phyloP scores from a whole-genome alignment of 805 yeast species.

The Metschnikowia matae region DNA sequence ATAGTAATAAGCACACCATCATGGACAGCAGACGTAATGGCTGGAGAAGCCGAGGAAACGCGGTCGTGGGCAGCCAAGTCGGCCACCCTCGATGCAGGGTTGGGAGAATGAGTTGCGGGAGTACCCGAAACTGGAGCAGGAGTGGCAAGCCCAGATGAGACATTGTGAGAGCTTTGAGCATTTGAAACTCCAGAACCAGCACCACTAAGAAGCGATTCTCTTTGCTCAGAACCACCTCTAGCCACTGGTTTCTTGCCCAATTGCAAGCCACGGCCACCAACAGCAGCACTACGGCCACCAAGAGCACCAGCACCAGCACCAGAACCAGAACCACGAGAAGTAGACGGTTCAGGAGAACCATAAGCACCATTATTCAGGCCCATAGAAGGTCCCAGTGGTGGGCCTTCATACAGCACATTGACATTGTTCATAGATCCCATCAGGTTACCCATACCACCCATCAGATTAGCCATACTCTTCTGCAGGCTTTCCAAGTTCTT shows the following conservation, averaged over 20 bases:
- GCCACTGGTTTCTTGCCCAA: constrained; percentile 55
- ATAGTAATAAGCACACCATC: constrained; percentile 77
- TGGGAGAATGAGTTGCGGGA: background rate
- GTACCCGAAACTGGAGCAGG: background rate
- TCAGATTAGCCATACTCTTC: constrained; percentile 13
- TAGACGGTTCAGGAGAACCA: constrained; percentile 27
- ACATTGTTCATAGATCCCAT: background rate
- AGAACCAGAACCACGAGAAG: constrained; percentile 8
- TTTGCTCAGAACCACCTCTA: constrained; percentile 24
- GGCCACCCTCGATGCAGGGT: background rate
- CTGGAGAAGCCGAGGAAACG: constrained; percentile 2
- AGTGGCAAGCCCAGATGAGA: too few relatives aligned
- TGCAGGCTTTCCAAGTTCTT: constrained; percentile 48
- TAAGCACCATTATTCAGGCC: constrained; percentile 1
- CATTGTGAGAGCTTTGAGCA: too few relatives aligned
- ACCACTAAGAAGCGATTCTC: constrained; percentile 22
- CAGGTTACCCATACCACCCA: too few relatives aligned
- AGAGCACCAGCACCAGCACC: too few relatives aligned
- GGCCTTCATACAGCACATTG: constrained; percentile 15
- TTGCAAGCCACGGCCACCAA: constrained; percentile 68
- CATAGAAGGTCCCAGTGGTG: constrained; percentile 14
- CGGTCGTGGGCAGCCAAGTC: background rate
- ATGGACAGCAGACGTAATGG: constrained; percentile 35
- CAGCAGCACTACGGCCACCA: constrained; percentile 4
- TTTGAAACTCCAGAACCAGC: constrained; percentile 6